Percentiles rank a stretch among this genome's conserved stretches.
Evolutionary conservation across 1,284 basidiomycete genomes (phyloP).

Genomic region (Ustilago loliicola): DNA sequence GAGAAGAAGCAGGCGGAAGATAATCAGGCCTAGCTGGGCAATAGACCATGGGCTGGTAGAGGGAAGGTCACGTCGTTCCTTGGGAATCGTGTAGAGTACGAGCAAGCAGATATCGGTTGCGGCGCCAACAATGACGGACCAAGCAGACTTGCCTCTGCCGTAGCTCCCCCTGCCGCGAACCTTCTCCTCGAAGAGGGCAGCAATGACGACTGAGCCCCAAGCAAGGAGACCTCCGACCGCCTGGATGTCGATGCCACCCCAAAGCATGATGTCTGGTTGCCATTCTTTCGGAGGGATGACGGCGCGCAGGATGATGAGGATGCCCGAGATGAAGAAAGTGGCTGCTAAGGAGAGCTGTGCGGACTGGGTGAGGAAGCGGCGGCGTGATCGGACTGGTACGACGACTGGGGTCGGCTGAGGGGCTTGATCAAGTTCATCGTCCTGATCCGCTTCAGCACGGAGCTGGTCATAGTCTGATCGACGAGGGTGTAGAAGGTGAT

Average conservation of each 20-base stretch:
- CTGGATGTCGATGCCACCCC: conserved; percentile 59
- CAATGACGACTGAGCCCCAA: conserved; percentile 58
- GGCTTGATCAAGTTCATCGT: conserved; percentile 21
- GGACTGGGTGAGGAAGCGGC: conserved; percentile 52
- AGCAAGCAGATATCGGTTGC: conserved; percentile 50
- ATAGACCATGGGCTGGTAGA: conserved; percentile 52
- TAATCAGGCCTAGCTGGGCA: conserved; percentile 57
- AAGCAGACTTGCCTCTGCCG: conserved; percentile 57
- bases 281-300: conserved; percentile 63
- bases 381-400: conserved; percentile 59
- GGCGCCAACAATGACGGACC: conserved; percentile 32
- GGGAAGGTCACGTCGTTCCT: conserved; percentile 27
- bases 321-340: conserved; percentile 59
- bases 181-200: conserved; percentile 58
- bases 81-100: conserved; percentile 48
- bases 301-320: conserved; percentile 62
- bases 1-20: conserved; percentile 56
- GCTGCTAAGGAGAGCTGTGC: conserved; percentile 49
- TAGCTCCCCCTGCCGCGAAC: conserved; percentile 54
- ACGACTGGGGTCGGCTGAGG: conserved; percentile 61
- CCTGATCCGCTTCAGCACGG: conserved; percentile 27
- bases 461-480: conserved; percentile 44
- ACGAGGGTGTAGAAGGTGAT: conserved; percentile 21
- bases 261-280: conserved; percentile 57
- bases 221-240: conserved; percentile 59